These are phyloP conservation scores for Populus euphratica DNA, from an alignment of 345 rosid species.

Conservation along the genomic window DNA sequence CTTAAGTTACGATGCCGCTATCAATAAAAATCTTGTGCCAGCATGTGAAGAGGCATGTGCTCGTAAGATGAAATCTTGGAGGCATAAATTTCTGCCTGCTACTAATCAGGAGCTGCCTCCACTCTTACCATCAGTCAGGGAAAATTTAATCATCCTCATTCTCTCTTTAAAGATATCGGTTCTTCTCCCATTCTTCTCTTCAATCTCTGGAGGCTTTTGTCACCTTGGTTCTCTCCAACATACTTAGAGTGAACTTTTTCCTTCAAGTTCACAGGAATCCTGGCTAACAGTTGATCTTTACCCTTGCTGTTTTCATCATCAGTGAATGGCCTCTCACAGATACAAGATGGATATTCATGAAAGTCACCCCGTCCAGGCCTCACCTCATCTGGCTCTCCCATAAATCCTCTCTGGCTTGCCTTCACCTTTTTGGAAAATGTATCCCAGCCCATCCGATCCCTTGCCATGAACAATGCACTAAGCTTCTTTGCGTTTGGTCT, in stretches of 20 bases:
- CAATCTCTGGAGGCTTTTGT: conserved; percentile 17
- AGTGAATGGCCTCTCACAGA: conserved; percentile 57
- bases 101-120: not conserved
- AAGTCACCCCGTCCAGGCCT: conserved; percentile 86
- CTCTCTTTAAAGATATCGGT: conserved; percentile 20
- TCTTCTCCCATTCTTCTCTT: conserved; percentile 26
- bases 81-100: not conserved
- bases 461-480: conserved; percentile 64
- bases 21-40: not conserved
- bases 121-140: conserved; percentile 28
- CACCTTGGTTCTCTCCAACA: conserved; percentile 11
- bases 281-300: not conserved
- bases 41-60: not conserved
- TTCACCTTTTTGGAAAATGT: conserved; percentile 79
- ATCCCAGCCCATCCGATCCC: conserved; percentile 72
- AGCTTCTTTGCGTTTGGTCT: conserved; percentile 92
- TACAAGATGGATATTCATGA: conserved; percentile 84
- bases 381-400: conserved; percentile 95
- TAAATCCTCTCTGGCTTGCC: conserved; percentile 84
- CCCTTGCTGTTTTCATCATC: conserved; percentile 20
- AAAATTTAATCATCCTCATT: conserved; percentile 32
- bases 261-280: conserved; percentile 3
- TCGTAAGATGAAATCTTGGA: not conserved
- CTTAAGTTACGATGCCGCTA: conserved; percentile 6
- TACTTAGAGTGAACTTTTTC: conserved; percentile 7